Base-by-base conservation (phyloP, 371 early-diverging fungal genomes). In the Nematocida minor region DNA sequence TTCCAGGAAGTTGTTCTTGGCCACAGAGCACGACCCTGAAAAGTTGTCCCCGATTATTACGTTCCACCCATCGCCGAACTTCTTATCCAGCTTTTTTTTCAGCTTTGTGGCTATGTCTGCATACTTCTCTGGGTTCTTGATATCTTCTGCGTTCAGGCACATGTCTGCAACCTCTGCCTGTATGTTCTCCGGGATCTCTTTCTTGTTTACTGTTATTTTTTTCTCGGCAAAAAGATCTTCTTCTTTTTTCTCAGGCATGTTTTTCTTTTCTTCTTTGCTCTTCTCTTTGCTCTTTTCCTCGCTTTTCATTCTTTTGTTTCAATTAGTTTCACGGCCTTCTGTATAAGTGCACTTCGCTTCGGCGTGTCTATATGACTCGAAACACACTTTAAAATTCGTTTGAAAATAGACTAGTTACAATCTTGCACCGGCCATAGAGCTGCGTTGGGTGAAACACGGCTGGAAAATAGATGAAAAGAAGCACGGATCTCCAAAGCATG, bases 1-100 rank as follows among this genome's bases (percentile, higher is more conserved):
- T 49, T 74, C 42, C 14, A 74, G 41, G 44, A 74, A 51, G 36
- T 20, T 3, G 25, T 64, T 22, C 18, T 74, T 48, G 9, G 64
- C 77, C 6, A 74, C 40, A 31, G 82, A 54, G 53, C 83, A 84
- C 27, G 70, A 49, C 4, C 85, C 85, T 0, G 79, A 36, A 63
- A 83, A 80, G 62, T 79, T 82, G 9, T 66, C 79, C 29, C 85
- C 85, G 2, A 70, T 60, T 40, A 82, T 80, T n/a, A 84, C 85
- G 62, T 78, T 79, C 85, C 85, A 84, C 2, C 85, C 85, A 64
- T 77, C 67, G 7, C 67, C 79, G 66, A 70, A 81, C 49, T 83
- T 70, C 29, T 66, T 53, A 46, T 84, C 85, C 11, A 84, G 63
- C 53, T 53, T 57, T 14, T 70, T 63, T 31, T 83, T 84, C 6